A percentile compares a stretch with the other conserved stretches of the same genome.
These are phyloP conservation scores for Botrytis hyacinthi DNA, from an alignment of 2,329 filamentous ascomycete genomes.

Conservation along the genomic window DNA sequence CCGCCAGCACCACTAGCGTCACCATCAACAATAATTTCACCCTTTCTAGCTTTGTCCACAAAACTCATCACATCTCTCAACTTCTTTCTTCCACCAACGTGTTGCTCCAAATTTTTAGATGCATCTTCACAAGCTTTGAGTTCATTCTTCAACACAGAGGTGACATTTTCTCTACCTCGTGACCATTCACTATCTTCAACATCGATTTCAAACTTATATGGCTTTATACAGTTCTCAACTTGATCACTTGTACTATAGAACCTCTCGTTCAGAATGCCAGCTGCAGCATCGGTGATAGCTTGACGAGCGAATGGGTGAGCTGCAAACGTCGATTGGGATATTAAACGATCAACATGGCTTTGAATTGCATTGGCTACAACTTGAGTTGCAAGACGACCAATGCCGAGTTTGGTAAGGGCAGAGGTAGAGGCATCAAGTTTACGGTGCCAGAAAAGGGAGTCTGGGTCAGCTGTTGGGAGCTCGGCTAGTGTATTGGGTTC, in stretches of 20 bases:
- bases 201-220: slow-evolving; percentile 97
- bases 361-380: slow-evolving; percentile 89
- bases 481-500: slow-evolving; percentile 73
- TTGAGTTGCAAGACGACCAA: slow-evolving; percentile 87
- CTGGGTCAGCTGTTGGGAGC: slow-evolving; percentile 79
- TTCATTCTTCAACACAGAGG: slow-evolving; percentile 79
- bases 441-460: slow-evolving; percentile 87
- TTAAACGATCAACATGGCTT: slow-evolving; percentile 73
- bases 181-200: slow-evolving; percentile 88
- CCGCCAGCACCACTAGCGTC: slow-evolving; percentile 86
- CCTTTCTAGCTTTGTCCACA: slow-evolving; percentile 84
- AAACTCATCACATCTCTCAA: slow-evolving; percentile 86
- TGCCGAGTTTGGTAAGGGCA: slow-evolving; percentile 87
- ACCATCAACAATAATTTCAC: slow-evolving; percentile 80
- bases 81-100: slow-evolving; percentile 78
- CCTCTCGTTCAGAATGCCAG: slow-evolving; percentile 85
- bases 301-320: slow-evolving; percentile 88
- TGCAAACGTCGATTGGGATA: slow-evolving; percentile 79
- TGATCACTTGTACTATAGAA: slow-evolving; percentile 98
- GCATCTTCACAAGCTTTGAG: slow-evolving; percentile 80
- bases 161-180: slow-evolving; percentile 79
- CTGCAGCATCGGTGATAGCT: slow-evolving; percentile 88
- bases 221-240: slow-evolving; percentile 98
- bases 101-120: slow-evolving; percentile 69
- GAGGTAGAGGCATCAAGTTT: slow-evolving; percentile 92